Percentiles rank a stretch among this genome's conserved stretches.
phyloP scores from a whole-genome alignment of 371 early-diverging fungal genomes.

The Capillidium rhysosporum region DNA sequence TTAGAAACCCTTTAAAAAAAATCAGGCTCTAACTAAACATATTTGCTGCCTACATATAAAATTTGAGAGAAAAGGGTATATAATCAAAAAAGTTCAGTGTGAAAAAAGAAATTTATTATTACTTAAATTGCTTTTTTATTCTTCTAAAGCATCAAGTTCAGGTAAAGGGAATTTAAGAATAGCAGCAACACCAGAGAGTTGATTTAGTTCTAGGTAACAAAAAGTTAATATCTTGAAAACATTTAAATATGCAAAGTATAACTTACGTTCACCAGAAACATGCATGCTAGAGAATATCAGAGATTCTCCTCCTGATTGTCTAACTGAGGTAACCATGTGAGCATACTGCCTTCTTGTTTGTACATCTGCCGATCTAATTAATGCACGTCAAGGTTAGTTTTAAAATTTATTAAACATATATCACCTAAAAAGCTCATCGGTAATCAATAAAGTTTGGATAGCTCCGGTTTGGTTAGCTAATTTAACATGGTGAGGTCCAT shows the following conservation, averaged over 20 bases:
- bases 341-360: conserved; percentile 65
- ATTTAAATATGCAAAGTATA: not conserved
- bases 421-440: conserved; percentile 75
- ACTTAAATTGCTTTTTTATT: too few relatives aligned
- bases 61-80: too few relatives aligned
- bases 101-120: too few relatives aligned
- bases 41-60: too few relatives aligned
- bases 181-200: conserved; percentile 88
- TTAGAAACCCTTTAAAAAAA: too few relatives aligned
- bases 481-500: conserved; percentile 66
- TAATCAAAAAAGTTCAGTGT: too few relatives aligned
- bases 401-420: not conserved
- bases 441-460: conserved; percentile 66
- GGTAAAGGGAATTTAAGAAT: conserved; percentile 66
- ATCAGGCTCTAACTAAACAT: too few relatives aligned
- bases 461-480: conserved; percentile 73
- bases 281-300: conserved; percentile 81
- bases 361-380: conserved; percentile 51
- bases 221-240: not conserved
- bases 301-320: conserved; percentile 56
- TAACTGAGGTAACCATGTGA: conserved; percentile 58
- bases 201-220: conserved; percentile 41
- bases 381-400: not conserved
- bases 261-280: conserved; percentile 80
- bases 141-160: conserved; percentile 22